Evolutionary conservation across 768 basidiomycete species (phyloP).

Genomic region (Calocybe cyanea): DNA sequence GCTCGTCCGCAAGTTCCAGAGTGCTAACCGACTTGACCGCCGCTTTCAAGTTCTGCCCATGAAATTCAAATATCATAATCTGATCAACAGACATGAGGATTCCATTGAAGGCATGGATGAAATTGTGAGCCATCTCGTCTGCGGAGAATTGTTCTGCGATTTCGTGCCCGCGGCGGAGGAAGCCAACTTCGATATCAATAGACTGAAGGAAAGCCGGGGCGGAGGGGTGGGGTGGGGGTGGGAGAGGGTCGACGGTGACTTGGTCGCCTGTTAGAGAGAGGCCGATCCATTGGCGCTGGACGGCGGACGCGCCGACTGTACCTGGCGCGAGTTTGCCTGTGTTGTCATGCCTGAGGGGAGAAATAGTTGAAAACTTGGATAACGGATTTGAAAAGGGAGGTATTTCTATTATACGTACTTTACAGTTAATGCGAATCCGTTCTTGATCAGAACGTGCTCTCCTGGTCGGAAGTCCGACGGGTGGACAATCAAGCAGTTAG

Average conservation of each 20-base stretch:
- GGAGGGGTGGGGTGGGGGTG: conserved; percentile 43
- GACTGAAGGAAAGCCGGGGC: conserved; percentile 67
- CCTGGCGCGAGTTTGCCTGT: conserved; percentile 68
- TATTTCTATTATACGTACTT: conserved; percentile 43
- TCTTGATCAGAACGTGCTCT: conserved; percentile 75
- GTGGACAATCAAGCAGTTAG: conserved; percentile 79
- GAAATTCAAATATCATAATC: conserved; percentile 81
- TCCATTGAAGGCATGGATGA: conserved; percentile 72
- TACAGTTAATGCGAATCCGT: conserved; percentile 65
- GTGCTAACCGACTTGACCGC: conserved; percentile 55
- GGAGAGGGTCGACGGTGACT: conserved; percentile 65
- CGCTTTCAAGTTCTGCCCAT: conserved; percentile 78
- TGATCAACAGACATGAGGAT: conserved; percentile 68
- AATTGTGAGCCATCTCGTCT: conserved; percentile 78
- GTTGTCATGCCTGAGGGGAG: conserved; percentile 62
- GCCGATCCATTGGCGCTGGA: conserved; percentile 88
- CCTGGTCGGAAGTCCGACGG: conserved; percentile 71
- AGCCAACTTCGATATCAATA: conserved; percentile 77
- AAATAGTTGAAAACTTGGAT: neutral
- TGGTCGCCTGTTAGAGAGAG: conserved; percentile 75
- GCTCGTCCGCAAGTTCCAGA: conserved; percentile 61
- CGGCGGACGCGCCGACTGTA: conserved; percentile 67
- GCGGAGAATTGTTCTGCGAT: conserved; percentile 72
- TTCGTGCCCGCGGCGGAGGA: conserved; percentile 50
- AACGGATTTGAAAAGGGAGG: neutral